Conservation (phyloP, 2,329 filamentous ascomycete species). For the Coleophoma crateriformis region DNA sequence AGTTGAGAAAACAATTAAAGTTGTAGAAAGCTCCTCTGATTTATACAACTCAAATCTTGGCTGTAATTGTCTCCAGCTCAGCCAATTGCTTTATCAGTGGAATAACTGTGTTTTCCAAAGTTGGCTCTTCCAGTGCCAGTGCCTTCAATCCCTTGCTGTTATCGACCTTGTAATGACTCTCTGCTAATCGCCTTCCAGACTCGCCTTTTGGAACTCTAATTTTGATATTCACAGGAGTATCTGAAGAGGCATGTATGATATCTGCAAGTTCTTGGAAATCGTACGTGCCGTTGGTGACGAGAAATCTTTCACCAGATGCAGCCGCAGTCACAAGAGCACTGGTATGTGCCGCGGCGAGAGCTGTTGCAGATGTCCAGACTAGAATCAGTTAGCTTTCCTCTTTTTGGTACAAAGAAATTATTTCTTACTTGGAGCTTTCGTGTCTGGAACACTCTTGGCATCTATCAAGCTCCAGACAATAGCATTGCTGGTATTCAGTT, state of each 20-base stretch:
- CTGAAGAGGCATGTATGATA: constrained; percentile 11
- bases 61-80: background rate
- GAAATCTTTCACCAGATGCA: constrained; percentile 15
- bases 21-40: too few species aligned
- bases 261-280: constrained; percentile 26
- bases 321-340: constrained; percentile 10
- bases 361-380: constrained; percentile 22
- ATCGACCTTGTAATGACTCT: constrained; percentile 37
- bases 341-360: constrained; percentile 13
- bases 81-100: constrained; percentile 2
- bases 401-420: too few species aligned
- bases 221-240: constrained; percentile 6
- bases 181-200: constrained; percentile 17
- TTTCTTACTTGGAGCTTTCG: constrained; percentile 3
- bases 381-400: background rate
- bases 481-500: constrained; percentile 23
- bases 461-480: constrained; percentile 12
- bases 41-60: too few species aligned
- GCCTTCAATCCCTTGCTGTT: constrained; percentile 31
- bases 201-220: constrained; percentile 16
- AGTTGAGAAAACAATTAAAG: too few species aligned
- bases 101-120: constrained; percentile 17
- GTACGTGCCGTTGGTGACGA: constrained; percentile 22
- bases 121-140: constrained; percentile 23
- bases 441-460: constrained; percentile 3